Evolutionary conservation across 2,329 filamentous ascomycete genomes (phyloP), one percentile per base, ranked within the genome.

Genomic region (Myriosclerotinia duriaeana): DNA sequence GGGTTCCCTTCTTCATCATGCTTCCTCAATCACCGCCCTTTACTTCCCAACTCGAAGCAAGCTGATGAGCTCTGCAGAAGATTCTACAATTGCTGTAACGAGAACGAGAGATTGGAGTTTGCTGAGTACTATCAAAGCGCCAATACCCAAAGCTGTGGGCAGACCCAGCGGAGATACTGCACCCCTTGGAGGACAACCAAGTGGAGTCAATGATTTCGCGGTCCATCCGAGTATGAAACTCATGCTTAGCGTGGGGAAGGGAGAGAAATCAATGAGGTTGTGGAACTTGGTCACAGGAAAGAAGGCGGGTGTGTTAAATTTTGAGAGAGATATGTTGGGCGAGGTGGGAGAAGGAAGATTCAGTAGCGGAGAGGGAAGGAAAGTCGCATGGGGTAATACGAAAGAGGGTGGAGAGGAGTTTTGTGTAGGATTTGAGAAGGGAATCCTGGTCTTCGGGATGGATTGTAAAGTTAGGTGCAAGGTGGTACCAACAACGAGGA

Each of bases 251-350:
- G 93, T 98, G 11, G 90, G 92, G 72, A 92, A 89, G 74, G 93
- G 93, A 71, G 95, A 99, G 80, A 88, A 87, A 71, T 92, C 89
- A 75, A 96, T 99, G 91, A 83, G 95, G 70, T 78, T 98, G 71
- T 99, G 95, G 95, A 98, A 99, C 75, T 78, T 99, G 70, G 93
- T 98, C 71, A 98, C 94, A 3, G 95, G 93, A 20, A 96, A 94
- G 80, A 97, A 97, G 80, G 93, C 93, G 0, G 92, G 93, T 40
- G 93, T 97, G 63, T 80, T 99, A 72, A 95, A 91, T 76, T 98
- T 98, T 77, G 85, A 85, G 71, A 84, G 85, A 66, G 85, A 89
- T 0, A 83, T 95, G 73, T 81, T 98, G 63, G 82, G 85, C 54
- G 87, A 90, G 72, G 85, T 90, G 14, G 92, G 91, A 55, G 92